These are phyloP conservation scores for Trichoderma sp. DNA, from an alignment of 2,329 filamentous ascomycete genomes.

Conservation along the genomic window DNA sequence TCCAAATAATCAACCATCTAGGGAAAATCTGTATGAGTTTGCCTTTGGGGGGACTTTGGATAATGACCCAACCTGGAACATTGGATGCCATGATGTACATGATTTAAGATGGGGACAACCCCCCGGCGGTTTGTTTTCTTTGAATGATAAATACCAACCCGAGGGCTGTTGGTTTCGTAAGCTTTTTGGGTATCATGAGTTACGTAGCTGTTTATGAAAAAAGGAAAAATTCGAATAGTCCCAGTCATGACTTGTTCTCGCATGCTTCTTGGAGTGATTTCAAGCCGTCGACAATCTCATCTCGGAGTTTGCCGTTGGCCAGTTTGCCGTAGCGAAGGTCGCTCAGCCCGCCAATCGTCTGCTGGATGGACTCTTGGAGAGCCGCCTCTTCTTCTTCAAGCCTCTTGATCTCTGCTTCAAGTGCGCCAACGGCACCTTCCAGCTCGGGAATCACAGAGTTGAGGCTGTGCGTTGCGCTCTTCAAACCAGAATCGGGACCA, in stretches of 20 bases:
- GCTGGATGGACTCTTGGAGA: constrained; percentile 60
- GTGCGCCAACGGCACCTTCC: constrained; percentile 60
- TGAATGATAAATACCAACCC: not conserved
- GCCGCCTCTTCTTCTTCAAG: constrained; percentile 63
- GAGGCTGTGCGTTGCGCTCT: constrained; percentile 57
- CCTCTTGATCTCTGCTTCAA: constrained; percentile 66
- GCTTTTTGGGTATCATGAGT: constrained; percentile 12
- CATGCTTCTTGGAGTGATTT: constrained; percentile 56
- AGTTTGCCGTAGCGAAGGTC: constrained; percentile 80
- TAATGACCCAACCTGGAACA: not conserved
- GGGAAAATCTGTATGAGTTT: not conserved
- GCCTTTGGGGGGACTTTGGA: not conserved
- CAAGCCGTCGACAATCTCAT: constrained; percentile 69
- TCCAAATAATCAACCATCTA: constrained; percentile 1
- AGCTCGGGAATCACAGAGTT: constrained; percentile 66
- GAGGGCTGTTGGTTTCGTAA: not conserved
- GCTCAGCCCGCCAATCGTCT: constrained; percentile 70
- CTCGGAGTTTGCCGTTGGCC: constrained; percentile 59
- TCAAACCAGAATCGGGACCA: constrained; percentile 45
- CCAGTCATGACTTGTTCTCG: constrained; percentile 41
- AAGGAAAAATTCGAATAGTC: not conserved
- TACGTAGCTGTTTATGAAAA: constrained; percentile 15
- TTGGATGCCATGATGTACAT: constrained; percentile 13
- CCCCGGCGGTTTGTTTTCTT: not conserved
- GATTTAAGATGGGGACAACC: not conserved